Evolutionary conservation across 2,329 filamentous ascomycete genomes (phyloP), one percentile per base, ranked within the genome.

Genomic region (Fusarium mangiferae): DNA sequence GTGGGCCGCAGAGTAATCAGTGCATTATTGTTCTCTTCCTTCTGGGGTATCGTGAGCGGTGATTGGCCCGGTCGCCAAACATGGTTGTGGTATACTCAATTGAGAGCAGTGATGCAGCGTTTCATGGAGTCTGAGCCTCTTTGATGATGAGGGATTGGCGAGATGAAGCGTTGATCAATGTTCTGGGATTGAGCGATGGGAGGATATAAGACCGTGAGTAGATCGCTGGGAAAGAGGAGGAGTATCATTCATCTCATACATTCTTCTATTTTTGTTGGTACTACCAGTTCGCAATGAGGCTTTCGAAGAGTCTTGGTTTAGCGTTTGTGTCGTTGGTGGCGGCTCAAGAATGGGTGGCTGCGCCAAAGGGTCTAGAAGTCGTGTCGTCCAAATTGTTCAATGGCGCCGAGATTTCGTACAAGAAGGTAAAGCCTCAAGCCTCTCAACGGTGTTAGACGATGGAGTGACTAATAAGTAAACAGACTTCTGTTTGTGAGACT

Each of bases 401-500:
- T 7, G 76, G 75, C 7, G 71, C 71, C 7, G 66, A 64, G 20
- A 72, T 79, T 44, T 69, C 74, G 1, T 79, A 77, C 46, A 79
- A 79, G 51, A 48, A 75, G 62, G 77, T 78, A 13, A 55, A 48
- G 8, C 3, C 7, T 17, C 9, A 58, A 22, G n/a, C 30, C 7
- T 2, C 4, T 20, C 18, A 20, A 15, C 3, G 24, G 10, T 13
- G 9, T 26, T 20, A 3, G 12, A 7, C n/a, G 9, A 13, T 17
- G 14, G 3, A 14, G 44, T 61, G 7, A 57, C 45, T 38, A 36
- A 38, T 2, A 15, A 1, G 8, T 6, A 2, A 10, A 38, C 17
- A 77, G 75, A 75, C 72, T 17, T 69, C 42, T 11, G 65, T 78
- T 7, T 79, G 77, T 46, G 77, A 79, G 62, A 78, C 77, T 8